Conservation (phyloP, 2,329 filamentous ascomycete species). For the Claviceps pazoutovae region DNA sequence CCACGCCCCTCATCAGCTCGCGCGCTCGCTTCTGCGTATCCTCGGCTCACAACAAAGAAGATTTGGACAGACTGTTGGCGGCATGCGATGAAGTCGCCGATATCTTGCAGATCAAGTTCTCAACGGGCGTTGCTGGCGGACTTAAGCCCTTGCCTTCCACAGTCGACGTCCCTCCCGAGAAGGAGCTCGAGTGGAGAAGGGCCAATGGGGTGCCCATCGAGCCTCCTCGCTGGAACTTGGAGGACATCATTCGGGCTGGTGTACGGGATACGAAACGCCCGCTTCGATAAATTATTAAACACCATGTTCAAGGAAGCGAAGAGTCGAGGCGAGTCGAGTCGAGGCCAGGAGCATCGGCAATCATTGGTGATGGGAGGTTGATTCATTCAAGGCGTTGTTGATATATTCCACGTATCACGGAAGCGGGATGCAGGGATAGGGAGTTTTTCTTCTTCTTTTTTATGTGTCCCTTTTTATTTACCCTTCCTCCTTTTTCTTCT, state of each 20-base stretch:
- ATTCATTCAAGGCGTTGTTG: background rate
- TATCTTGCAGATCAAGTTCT: slow-evolving; percentile 88
- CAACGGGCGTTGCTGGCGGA: slow-evolving; percentile 86
- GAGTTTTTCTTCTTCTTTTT: slow-evolving; percentile 6
- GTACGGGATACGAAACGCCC: slow-evolving; percentile 63
- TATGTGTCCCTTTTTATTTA: background rate
- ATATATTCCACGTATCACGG: background rate
- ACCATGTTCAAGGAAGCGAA: slow-evolving; percentile 4
- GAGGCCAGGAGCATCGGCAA: background rate
- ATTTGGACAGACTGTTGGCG: slow-evolving; percentile 75
- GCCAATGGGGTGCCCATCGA: slow-evolving; percentile 52
- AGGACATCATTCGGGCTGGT: slow-evolving; percentile 64
- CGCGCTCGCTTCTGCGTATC: slow-evolving; percentile 93
- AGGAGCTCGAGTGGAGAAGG: slow-evolving; percentile 54
- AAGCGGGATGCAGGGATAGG: slow-evolving; percentile 1
- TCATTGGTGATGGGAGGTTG: background rate
- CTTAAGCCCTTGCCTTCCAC: slow-evolving; percentile 62
- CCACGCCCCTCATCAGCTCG: slow-evolving; percentile 87
- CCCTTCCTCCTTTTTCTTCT: slow-evolving; percentile 2
- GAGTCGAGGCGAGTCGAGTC: background rate
- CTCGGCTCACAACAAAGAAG: slow-evolving; percentile 94
- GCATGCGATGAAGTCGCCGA: slow-evolving; percentile 92
- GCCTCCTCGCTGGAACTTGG: slow-evolving; percentile 70
- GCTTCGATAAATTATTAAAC: slow-evolving; percentile 37
- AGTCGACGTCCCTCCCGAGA: slow-evolving; percentile 52